Evolutionary conservation across 495 filamentous ascomycete genomes (phyloP).

Genomic region (Aspergillus baeticus): DNA sequence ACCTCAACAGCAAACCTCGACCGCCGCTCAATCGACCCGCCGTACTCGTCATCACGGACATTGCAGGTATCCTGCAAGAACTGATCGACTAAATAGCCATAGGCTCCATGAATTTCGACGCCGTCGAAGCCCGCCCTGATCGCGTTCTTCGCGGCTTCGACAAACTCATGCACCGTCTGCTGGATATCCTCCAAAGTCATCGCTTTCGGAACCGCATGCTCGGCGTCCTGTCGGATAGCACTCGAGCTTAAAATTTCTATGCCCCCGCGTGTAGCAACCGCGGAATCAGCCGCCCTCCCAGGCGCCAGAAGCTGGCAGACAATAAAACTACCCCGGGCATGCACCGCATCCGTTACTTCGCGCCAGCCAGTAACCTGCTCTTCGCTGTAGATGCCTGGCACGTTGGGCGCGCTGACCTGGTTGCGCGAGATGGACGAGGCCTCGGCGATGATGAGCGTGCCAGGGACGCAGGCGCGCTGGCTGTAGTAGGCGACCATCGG

Average conservation of each 20-base stretch:
- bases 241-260: slow-evolving; percentile 29
- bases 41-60: slow-evolving; percentile 61
- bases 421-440: slow-evolving; percentile 59
- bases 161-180: slow-evolving; percentile 53
- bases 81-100: slow-evolving; percentile 75
- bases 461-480: slow-evolving; percentile 49
- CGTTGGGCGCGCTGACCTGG: slow-evolving; percentile 42
- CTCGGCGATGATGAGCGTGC: slow-evolving; percentile 56
- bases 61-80: slow-evolving; percentile 64
- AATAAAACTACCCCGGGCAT: slow-evolving; percentile 49
- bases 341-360: slow-evolving; percentile 48
- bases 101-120: slow-evolving; percentile 73
- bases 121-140: slow-evolving; percentile 73
- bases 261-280: slow-evolving; percentile 31
- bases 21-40: slow-evolving; percentile 67
- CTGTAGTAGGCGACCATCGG: slow-evolving; percentile 48
- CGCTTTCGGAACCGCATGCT: slow-evolving; percentile 32
- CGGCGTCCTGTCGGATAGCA: slow-evolving; percentile 28
- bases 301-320: slow-evolving; percentile 55
- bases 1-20: slow-evolving; percentile 63
- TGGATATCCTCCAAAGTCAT: slow-evolving; percentile 59
- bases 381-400: slow-evolving; percentile 46
- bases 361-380: slow-evolving; percentile 49
- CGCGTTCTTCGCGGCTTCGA: slow-evolving; percentile 57
- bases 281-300: slow-evolving; percentile 52